Evolutionary conservation across 805 yeast species (phyloP).

Genomic region (Kockiozyma suomiensis): DNA sequence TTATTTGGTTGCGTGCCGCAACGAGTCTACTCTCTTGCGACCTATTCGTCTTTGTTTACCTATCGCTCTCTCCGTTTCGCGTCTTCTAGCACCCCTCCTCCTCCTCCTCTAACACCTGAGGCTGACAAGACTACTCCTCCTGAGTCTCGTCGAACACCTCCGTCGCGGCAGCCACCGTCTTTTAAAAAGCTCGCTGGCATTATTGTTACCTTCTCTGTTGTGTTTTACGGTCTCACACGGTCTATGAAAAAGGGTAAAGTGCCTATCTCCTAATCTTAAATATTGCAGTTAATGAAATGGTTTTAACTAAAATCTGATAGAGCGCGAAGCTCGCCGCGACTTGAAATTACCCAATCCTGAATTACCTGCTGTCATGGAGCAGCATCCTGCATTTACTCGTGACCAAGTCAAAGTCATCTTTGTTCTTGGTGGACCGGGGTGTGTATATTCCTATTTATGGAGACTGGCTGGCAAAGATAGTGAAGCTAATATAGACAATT

Average conservation of each 20-base stretch:
- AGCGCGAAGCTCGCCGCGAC: constrained; percentile 29
- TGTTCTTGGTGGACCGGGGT: constrained; percentile 95
- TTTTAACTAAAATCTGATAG: not conserved
- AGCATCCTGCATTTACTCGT: constrained; percentile 53
- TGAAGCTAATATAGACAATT: not conserved
- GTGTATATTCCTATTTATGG: not conserved
- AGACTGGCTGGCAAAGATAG: not conserved
- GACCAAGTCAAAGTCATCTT: constrained; percentile 78
- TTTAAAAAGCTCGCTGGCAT: constrained; percentile 6
- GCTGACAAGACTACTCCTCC: not conserved
- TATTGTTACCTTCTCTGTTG: constrained; percentile 5
- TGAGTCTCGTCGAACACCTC: constrained; percentile 8
- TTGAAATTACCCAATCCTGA: constrained; percentile 22
- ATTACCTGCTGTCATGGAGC: not conserved
- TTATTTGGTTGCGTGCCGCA: constrained; percentile 1
- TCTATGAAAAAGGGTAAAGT: constrained; percentile 23
- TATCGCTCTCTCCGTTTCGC: not conserved
- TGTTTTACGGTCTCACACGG: constrained; percentile 17
- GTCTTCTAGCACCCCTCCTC: not conserved
- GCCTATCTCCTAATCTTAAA: no score
- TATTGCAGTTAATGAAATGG: not conserved
- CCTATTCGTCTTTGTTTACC: not conserved
- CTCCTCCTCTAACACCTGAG: constrained; percentile 1
- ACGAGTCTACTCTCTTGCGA: not conserved
- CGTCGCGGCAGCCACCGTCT: constrained; percentile 24